Evolutionary conservation across 176 grass and related monocot species (phyloP), one percentile per base, ranked within the genome.

Genomic region (Triticum dicoccoides): DNA sequence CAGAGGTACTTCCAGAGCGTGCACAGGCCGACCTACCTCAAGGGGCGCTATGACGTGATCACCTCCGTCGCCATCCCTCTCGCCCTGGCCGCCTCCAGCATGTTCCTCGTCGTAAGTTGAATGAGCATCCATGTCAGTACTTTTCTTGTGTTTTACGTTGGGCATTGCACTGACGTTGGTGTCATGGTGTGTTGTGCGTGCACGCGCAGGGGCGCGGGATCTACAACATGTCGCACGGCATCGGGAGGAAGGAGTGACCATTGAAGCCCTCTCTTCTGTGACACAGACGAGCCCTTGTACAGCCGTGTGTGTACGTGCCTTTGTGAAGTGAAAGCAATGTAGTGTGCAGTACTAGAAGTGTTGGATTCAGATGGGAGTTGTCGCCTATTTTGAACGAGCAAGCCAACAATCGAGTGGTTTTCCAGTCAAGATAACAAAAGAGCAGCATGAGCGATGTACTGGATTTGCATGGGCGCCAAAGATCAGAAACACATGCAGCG

Each of bases 51-150:
- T 72, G 93, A 98, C 76, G 37, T 41, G 21, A 10, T 98, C 78
- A 92, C 93, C 73, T 95, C 93, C 65, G 87, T 98, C 62, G 95
- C 89, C 11, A 86, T 98, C 83, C 93, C 93, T 73, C 89, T 90
- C 74, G 89, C 89, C 17, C 83, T 98, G 4, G 88, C 95, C 11
- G 37, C 83, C 82, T 82, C 93, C 61, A 89, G 85, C 85, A 75
- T 95, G 77, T 89, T 81, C 80, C 86, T 98, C 56, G 75, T 92
- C 17, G 93, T 95, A 84, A 73, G 87, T 84, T 5, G 17, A 21
- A 11, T 45, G 23, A 15, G 13, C 24, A 5, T 20, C 5, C 66
- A 20, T 45, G 44, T 3, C 32, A 1, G 30, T 11, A 72, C 35
- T 42, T 23, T 56, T 17, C n/a, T 20, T 18, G 13, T 14, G 21